phyloP scores from a whole-genome alignment of 2,329 filamentous ascomycete species.

The Paecilomyces formosus region DNA sequence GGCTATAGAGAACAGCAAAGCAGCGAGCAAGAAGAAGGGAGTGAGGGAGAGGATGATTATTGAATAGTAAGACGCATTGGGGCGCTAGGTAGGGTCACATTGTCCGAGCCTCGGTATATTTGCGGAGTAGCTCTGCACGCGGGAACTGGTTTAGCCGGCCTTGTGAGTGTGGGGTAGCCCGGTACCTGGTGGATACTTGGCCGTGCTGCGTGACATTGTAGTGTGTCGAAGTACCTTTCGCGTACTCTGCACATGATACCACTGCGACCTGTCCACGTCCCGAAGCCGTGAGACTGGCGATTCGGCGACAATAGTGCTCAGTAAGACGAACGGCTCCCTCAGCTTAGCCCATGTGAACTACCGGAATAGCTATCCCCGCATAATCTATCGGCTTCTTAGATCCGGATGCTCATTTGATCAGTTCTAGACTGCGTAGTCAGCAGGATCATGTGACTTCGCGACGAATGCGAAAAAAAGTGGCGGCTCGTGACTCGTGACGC shows the following conservation, averaged over 20 bases:
- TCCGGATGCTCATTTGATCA: too few relatives aligned
- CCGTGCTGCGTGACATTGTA: neutral
- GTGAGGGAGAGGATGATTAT: conserved; percentile 7
- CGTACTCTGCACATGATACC: neutral
- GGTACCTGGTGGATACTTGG: neutral
- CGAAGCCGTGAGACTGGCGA: neutral
- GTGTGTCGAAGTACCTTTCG: neutral
- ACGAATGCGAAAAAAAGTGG: neutral
- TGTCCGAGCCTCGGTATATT: neutral
- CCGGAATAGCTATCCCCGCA: neutral
- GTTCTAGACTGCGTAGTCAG: neutral
- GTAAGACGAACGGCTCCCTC: neutral
- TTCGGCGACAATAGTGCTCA: neutral
- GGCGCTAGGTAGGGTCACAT: neutral
- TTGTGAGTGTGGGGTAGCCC: neutral
- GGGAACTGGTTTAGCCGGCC: neutral
- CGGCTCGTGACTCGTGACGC: neutral
- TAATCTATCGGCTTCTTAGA: too few relatives aligned
- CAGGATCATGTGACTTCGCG: neutral
- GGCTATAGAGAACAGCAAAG: conserved; percentile 1
- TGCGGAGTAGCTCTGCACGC: neutral
- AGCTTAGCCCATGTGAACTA: neutral
- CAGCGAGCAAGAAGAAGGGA: conserved; percentile 4
- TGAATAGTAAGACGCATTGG: conserved; percentile 2
- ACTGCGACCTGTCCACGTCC: neutral